Conservation (phyloP, 345 rosid genomes). For the Erodium maritimum region DNA sequence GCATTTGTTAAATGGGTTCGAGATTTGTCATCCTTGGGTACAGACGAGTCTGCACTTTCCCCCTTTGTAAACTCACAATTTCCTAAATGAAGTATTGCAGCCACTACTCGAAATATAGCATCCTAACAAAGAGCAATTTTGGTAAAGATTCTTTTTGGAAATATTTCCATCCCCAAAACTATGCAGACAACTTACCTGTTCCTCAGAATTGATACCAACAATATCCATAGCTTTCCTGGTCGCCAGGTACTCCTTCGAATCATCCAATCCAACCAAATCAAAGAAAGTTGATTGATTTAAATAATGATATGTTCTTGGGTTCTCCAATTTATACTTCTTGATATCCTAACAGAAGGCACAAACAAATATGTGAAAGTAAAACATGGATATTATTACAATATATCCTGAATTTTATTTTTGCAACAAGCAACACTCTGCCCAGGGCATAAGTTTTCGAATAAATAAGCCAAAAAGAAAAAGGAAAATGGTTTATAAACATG, state of each 20-base stretch:
- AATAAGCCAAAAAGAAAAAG: neutral
- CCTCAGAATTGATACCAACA: slow-evolving; percentile 68
- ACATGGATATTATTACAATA: neutral
- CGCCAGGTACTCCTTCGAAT: slow-evolving; percentile 60
- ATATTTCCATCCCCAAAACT: slow-evolving; percentile 8
- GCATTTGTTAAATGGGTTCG: slow-evolving; percentile 63
- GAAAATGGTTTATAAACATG: neutral
- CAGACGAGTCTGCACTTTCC: slow-evolving; percentile 66
- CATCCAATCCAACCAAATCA: slow-evolving; percentile 74
- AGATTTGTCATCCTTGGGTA: slow-evolving; percentile 82
- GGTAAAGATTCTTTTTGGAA: slow-evolving; percentile 12
- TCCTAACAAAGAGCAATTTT: slow-evolving; percentile 35
- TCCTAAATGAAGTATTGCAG: slow-evolving; percentile 97
- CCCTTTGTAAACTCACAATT: slow-evolving; percentile 79
- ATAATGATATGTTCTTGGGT: slow-evolving; percentile 76
- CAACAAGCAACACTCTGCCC: neutral
- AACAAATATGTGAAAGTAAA: slow-evolving; percentile 1
- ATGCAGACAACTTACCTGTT: slow-evolving; percentile 51
- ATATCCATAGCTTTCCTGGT: slow-evolving; percentile 91
- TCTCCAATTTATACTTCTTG: slow-evolving; percentile 67
- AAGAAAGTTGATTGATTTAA: slow-evolving; percentile 81
- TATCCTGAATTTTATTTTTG: too few species aligned
- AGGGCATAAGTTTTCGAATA: neutral
- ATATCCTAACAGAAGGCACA: slow-evolving; percentile 40
- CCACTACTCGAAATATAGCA: slow-evolving; percentile 80